phyloP scores from a whole-genome alignment of 2,329 filamentous ascomycete species.

The Gnomoniopsis smithogilvyi region DNA sequence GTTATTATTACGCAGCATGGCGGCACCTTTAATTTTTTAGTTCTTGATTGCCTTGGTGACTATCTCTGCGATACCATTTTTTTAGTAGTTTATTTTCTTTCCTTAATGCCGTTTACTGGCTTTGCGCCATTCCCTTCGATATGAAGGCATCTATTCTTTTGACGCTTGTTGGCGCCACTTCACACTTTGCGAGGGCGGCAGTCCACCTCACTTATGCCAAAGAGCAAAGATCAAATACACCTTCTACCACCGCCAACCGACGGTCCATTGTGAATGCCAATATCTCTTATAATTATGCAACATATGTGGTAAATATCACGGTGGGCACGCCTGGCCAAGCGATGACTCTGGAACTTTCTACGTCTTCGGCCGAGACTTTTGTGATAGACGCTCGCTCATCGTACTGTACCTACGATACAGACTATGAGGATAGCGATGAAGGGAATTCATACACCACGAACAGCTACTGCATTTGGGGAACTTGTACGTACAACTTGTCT shows the following conservation, averaged over 20 bases:
- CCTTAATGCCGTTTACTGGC: neutral
- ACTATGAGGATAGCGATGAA: neutral
- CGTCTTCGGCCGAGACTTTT: conserved; percentile 26
- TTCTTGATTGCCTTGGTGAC: neutral
- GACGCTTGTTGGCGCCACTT: conserved; percentile 3
- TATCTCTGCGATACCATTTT: neutral
- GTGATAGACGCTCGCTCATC: conserved; percentile 21
- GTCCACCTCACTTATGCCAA: conserved; percentile 13
- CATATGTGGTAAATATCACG: conserved; percentile 24
- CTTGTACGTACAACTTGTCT: conserved; percentile 8
- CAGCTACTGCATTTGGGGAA: conserved; percentile 24
- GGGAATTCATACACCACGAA: neutral
- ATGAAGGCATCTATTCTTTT: conserved; percentile 15
- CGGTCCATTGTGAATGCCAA: neutral
- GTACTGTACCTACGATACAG: conserved; percentile 13
- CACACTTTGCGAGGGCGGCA: neutral
- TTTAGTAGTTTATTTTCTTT: neutral
- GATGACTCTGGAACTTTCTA: conserved; percentile 25
- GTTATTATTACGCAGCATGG: neutral
- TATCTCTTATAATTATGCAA: conserved; percentile 18
- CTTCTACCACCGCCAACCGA: neutral
- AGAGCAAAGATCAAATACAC: neutral
- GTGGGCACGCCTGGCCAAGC: conserved; percentile 28
- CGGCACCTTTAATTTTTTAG: too few relatives aligned
- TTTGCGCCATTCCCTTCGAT: neutral